Percentiles rank a stretch among this genome's conserved stretches.
phyloP scores from a whole-genome alignment of 345 rosid genomes.

The rapeseed (Brassica napus) region DNA sequence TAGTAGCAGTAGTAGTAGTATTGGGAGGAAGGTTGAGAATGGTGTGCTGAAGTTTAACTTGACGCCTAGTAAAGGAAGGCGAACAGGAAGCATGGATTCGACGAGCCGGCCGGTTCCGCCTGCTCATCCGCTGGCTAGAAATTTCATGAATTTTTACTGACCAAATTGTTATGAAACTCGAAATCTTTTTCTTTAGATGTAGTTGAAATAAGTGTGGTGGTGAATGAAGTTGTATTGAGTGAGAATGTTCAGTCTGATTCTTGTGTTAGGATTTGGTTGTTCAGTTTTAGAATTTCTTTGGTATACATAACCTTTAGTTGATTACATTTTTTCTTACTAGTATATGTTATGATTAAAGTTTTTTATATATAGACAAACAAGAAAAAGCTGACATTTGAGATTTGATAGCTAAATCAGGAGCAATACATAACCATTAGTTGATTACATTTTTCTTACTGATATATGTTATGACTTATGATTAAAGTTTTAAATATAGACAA shows the following conservation, averaged over 20 bases:
- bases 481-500: background rate
- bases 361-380: background rate
- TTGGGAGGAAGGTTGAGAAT: slow-evolving; percentile 70
- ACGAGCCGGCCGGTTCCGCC: slow-evolving; percentile 50
- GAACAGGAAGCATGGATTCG: slow-evolving; percentile 47
- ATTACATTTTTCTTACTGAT: background rate
- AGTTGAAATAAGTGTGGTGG: slow-evolving; percentile 29
- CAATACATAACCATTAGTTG: slow-evolving; percentile 6
- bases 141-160: slow-evolving; percentile 76
- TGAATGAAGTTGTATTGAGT: slow-evolving; percentile 12
- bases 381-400: slow-evolving; percentile 11
- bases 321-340: background rate
- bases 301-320: slow-evolving; percentile 7
- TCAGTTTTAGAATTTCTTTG: background rate
- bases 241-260: slow-evolving; percentile 13
- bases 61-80: slow-evolving; percentile 70
- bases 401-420: slow-evolving; percentile 30
- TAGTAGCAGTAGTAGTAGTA: slow-evolving; percentile 47
- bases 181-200: slow-evolving; percentile 4
- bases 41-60: slow-evolving; percentile 80
- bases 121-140: slow-evolving; percentile 75
- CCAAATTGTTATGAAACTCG: slow-evolving; percentile 15
- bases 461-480: background rate
- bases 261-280: slow-evolving; percentile 18
- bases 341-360: background rate